Base-by-base conservation (phyloP, 2,329 filamentous ascomycete species). In the Ophiostoma populinum region DNA sequence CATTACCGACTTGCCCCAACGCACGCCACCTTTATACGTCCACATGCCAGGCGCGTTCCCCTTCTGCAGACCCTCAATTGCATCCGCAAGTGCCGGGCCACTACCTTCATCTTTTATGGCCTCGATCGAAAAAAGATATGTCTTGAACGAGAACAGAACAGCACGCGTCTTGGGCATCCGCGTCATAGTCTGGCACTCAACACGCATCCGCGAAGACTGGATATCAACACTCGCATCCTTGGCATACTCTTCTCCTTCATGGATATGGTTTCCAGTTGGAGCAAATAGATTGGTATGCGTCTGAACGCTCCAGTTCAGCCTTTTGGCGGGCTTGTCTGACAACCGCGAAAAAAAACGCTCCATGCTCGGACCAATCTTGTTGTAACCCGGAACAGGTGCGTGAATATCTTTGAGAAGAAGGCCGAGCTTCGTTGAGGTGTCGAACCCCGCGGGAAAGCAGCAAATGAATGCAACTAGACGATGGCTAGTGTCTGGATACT, bases 61-160 rank as follows among this genome's bases (percentile, higher is more conserved):
- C 17, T 42, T 41, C 37, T 54, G 53, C 35, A 70, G 43, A 1
- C 65, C 66, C 35, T 70, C 60, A n/a, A 70, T 62, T 0, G 65
- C 63, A 24, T 65, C 58, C 0, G 63, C 64, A 12, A 70, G 49
- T 21, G 56, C 47, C 1, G 50, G 51, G 0, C 64, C 65, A 2
- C 58, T 46, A 0, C 62, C 65, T 32, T 70, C 65, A 0, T 47
- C 53, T 42, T 61, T 67, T 44, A 70, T 55, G 3, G 65, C 54
- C 7, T 47, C 40, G 0, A 70, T 39, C 0, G 60, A 57, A 33
- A 67, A 68, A 12, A 67, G 39, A 38, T 67, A 67, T 0, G 65
- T 68, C 50, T 70, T 69, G 53, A 70, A 67, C 8, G 63, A 64
- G 47, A 70, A 70, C 10, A 70, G 45, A 2, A 70, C 47, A 1